Conservation (phyloP, 768 basidiomycete species). For the Tylopilus balloui region DNA sequence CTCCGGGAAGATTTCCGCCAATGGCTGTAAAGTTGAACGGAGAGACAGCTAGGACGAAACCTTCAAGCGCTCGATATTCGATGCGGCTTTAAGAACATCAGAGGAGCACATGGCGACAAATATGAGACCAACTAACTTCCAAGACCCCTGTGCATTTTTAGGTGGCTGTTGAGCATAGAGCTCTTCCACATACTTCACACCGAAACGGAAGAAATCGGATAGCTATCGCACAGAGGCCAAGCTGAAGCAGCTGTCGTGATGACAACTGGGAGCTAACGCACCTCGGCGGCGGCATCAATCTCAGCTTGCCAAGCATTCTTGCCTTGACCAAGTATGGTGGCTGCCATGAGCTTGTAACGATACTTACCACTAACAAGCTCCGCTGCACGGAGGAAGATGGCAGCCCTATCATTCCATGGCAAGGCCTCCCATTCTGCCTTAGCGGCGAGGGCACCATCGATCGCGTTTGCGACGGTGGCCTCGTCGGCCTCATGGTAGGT, state of each 20-base stretch:
- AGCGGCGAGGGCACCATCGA: conserved; percentile 82
- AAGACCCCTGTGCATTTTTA: conserved; percentile 79
- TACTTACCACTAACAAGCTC: conserved; percentile 96
- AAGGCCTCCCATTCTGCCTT: conserved; percentile 88
- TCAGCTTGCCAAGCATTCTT: conserved; percentile 99
- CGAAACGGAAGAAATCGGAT: conserved; percentile 92
- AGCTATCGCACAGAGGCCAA: conserved; percentile 41
- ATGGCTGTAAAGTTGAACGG: conserved; percentile 99
- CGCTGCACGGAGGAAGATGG: conserved; percentile 97
- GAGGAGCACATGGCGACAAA: background rate
- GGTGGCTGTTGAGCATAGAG: conserved; percentile 87
- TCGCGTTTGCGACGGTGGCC: conserved; percentile 69
- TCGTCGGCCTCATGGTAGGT: conserved; percentile 86
- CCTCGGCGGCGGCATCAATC: conserved; percentile 98
- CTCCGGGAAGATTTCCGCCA: conserved; percentile 86
- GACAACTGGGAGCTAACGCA: conserved; percentile 31
- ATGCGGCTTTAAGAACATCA: conserved; percentile 57
- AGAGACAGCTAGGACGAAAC: conserved; percentile 95
- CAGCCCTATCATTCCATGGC: conserved; percentile 96
- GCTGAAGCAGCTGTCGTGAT: background rate
- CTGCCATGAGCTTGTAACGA: conserved; percentile 90
- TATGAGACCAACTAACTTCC: conserved; percentile 70
- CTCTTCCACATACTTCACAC: conserved; percentile 95
- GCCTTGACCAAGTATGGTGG: conserved; percentile 97
- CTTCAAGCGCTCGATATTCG: conserved; percentile 97